These are phyloP conservation scores for Tetracladium maxilliforme DNA, from an alignment of 2,329 filamentous ascomycete species.

Conservation along the genomic window DNA sequence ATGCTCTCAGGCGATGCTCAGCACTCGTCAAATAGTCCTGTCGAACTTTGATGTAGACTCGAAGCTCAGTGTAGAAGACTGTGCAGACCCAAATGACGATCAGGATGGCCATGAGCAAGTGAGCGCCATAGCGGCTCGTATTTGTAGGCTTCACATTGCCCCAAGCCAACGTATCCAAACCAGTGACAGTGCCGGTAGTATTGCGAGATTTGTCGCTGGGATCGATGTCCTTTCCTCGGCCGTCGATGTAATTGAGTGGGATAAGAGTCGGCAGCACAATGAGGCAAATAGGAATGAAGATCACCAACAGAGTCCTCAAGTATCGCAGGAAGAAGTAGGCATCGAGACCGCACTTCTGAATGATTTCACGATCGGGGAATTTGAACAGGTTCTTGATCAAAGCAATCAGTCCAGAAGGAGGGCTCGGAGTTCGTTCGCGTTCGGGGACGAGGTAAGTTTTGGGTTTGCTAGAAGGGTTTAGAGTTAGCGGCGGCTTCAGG, in stretches of 20 bases:
- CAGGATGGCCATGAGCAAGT: constrained; percentile 63
- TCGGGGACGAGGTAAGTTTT: constrained; percentile 79
- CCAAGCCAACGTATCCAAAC: constrained; percentile 75
- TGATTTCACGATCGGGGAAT: constrained; percentile 65
- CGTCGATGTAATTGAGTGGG: constrained; percentile 67
- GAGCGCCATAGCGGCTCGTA: constrained; percentile 64
- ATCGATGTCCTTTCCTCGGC: constrained; percentile 42
- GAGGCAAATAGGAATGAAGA: constrained; percentile 71
- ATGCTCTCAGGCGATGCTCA: constrained; percentile 83
- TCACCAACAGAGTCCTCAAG: constrained; percentile 70
- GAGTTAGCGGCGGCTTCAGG: constrained; percentile 8
- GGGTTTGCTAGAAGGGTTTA: constrained; percentile 43
- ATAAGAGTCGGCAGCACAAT: constrained; percentile 75
- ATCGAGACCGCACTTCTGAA: constrained; percentile 89
- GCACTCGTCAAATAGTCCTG: constrained; percentile 92
- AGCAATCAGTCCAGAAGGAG: constrained; percentile 23
- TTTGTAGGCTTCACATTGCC: constrained; percentile 62
- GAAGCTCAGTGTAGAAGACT: constrained; percentile 74
- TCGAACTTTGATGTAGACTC: constrained; percentile 80
- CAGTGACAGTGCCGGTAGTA: constrained; percentile 31
- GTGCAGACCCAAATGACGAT: constrained; percentile 76
- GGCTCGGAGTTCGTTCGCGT: constrained; percentile 60
- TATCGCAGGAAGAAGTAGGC: constrained; percentile 97
- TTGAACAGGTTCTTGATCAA: constrained; percentile 46
- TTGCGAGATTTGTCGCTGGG: constrained; percentile 15